These are phyloP conservation scores for Venturiaceae sp. DNA, from an alignment of 2,329 filamentous ascomycete species.

Conservation along the genomic window DNA sequence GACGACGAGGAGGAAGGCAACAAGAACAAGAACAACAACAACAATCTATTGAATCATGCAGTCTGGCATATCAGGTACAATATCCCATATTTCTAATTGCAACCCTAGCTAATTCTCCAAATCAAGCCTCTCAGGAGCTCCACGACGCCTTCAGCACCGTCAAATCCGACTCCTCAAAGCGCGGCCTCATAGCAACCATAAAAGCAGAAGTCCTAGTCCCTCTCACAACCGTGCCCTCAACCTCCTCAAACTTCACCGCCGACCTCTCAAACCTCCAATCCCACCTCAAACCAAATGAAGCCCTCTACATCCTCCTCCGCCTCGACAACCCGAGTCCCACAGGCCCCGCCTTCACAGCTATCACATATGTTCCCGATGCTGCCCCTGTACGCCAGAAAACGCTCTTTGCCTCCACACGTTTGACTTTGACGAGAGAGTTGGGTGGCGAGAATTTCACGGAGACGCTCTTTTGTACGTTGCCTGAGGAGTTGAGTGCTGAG, in stretches of 20 bases:
- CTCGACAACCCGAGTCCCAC: constrained; percentile 40
- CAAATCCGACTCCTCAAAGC: constrained; percentile 50
- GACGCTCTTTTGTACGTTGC: constrained; percentile 61
- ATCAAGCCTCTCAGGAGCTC: constrained; percentile 67
- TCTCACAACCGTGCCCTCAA: constrained; percentile 42
- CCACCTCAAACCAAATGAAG: constrained; percentile 55
- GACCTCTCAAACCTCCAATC: constrained; percentile 55
- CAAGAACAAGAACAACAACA: background rate
- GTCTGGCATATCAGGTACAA: constrained; percentile 64
- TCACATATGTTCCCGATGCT: constrained; percentile 71
- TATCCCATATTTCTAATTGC: background rate
- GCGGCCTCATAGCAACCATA: constrained; percentile 65
- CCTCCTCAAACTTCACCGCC: constrained; percentile 45
- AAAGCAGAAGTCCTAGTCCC: constrained; percentile 58
- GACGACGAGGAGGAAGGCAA: no score
- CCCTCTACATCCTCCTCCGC: constrained; percentile 67
- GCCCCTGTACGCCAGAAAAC: constrained; percentile 79
- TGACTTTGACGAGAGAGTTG: constrained; percentile 66
- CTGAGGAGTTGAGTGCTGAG: constrained; percentile 56
- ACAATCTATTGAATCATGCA: constrained; percentile 46
- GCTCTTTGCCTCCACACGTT: constrained; percentile 69
- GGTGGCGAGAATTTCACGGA: constrained; percentile 72
- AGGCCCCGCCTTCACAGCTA: constrained; percentile 42
- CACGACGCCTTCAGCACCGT: constrained; percentile 62
- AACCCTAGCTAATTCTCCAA: constrained; percentile 11